Percentiles rank a stretch among this genome's conserved stretches.
These are phyloP conservation scores for Colletotrichum tofieldiae DNA, from an alignment of 2,329 filamentous ascomycete genomes.

Conservation along the genomic window DNA sequence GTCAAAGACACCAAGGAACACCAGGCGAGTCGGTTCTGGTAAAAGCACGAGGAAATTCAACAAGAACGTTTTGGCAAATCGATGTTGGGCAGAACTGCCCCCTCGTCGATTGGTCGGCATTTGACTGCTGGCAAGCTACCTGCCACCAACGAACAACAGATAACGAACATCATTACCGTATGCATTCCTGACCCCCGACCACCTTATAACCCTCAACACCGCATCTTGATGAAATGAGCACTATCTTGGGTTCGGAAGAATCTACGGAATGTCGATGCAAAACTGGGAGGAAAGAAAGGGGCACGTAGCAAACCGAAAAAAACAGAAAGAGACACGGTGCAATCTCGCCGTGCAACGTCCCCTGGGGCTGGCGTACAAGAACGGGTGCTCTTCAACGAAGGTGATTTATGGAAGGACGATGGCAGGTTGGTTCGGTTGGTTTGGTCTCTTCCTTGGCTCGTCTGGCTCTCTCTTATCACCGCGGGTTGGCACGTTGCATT, in stretches of 20 bases:
- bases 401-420: background rate
- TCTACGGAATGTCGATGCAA: background rate
- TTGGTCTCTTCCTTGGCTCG: background rate
- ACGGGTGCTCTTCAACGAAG: background rate
- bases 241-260: background rate
- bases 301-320: too few species aligned
- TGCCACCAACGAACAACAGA: background rate
- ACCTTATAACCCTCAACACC: background rate
- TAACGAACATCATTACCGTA: background rate
- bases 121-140: background rate
- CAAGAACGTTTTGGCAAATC: too few species aligned
- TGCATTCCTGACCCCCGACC: background rate
- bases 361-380: background rate
- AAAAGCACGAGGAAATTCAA: background rate
- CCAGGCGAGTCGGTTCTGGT: slow-evolving; percentile 27
- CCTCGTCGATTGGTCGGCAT: background rate
- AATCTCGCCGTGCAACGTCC: background rate
- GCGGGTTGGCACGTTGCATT: background rate
- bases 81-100: too few species aligned
- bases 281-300: background rate
- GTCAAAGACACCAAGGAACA: background rate
- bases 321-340: background rate
- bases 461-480: background rate
- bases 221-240: background rate
- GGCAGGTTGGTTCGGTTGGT: background rate